phyloP scores from a whole-genome alignment of 371 early-diverging fungal genomes.

The Lichtheimia corymbifera region DNA sequence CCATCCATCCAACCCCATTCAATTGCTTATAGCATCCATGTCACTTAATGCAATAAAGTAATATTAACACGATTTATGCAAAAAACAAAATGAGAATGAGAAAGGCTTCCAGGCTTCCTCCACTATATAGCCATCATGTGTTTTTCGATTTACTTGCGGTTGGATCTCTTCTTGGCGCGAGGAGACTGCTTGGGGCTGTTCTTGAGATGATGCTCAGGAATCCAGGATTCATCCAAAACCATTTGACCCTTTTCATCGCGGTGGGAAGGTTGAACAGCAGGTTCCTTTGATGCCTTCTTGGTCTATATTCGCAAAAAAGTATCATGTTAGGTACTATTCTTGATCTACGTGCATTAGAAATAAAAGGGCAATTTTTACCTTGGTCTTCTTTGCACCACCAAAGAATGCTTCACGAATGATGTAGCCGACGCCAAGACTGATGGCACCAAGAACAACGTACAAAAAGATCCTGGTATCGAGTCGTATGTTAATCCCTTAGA shows the following conservation, averaged over 20 bases:
- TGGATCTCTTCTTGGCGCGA: constrained; percentile 45
- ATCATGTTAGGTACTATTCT: not conserved
- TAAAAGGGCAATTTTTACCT: constrained; percentile 23
- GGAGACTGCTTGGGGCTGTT: constrained; percentile 42
- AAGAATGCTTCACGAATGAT: constrained; percentile 49
- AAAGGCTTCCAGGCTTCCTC: no score
- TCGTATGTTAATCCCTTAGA: not conserved
- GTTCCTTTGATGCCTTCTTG: constrained; percentile 31
- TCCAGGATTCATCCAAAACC: constrained; percentile 56
- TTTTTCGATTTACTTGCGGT: constrained; percentile 27
- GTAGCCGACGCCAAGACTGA: constrained; percentile 44
- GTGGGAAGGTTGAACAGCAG: constrained; percentile 38
- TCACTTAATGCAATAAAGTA: no score
- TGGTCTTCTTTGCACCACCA: constrained; percentile 33
- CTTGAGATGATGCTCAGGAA: constrained; percentile 46
- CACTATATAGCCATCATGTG: not conserved
- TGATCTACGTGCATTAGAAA: not conserved
- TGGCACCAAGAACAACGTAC: constrained; percentile 44
- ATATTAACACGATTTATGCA: no score
- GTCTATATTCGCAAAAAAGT: constrained; percentile 10
- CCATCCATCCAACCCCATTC: no score
- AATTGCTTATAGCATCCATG: no score
- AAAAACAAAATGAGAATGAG: no score
- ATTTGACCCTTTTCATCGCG: constrained; percentile 54
- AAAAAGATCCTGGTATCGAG: constrained; percentile 32